Conservation (phyloP, 2,329 filamentous ascomycete species). For the Colletotrichum graminicola region DNA sequence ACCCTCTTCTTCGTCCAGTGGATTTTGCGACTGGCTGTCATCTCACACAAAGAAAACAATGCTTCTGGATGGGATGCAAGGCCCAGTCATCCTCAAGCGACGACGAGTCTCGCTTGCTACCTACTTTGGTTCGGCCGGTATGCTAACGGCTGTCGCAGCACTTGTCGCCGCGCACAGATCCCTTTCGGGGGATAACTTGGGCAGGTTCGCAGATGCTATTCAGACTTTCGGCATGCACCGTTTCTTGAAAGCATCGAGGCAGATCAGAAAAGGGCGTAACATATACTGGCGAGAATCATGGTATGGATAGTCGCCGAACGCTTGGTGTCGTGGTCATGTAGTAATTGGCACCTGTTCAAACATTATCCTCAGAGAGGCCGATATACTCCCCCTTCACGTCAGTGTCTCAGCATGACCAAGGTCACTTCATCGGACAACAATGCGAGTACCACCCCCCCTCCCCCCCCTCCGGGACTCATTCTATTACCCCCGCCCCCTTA, state of each 20-base stretch:
- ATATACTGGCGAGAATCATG: background rate
- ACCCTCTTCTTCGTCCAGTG: slow-evolving; percentile 28
- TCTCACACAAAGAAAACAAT: slow-evolving; percentile 35
- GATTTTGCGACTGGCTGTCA: slow-evolving; percentile 37
- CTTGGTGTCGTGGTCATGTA: background rate
- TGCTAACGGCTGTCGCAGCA: slow-evolving; percentile 19
- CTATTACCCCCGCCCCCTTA: slow-evolving; percentile 4
- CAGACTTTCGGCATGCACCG: slow-evolving; percentile 30
- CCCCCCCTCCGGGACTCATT: background rate
- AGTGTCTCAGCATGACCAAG: slow-evolving; percentile 37
- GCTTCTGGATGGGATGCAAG: slow-evolving; percentile 30
- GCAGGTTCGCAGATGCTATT: slow-evolving; percentile 20
- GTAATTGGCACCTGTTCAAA: background rate
- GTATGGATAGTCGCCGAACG: background rate
- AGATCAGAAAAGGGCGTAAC: background rate
- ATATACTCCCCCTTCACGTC: slow-evolving; percentile 32
- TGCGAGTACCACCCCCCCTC: background rate
- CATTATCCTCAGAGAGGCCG: slow-evolving; percentile 2
- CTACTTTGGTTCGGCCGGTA: slow-evolving; percentile 12
- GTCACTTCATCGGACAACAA: slow-evolving; percentile 35
- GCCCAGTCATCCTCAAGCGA: slow-evolving; percentile 28
- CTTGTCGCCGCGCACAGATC: slow-evolving; percentile 23
- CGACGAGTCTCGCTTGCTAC: slow-evolving; percentile 29
- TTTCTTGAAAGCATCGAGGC: slow-evolving; percentile 2
- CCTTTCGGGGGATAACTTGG: slow-evolving; percentile 5